A percentile compares a stretch with the other conserved stretches of the same genome.
These are phyloP conservation scores for Cicer judaicum DNA, from an alignment of 306 rosid genomes.

Conservation along the genomic window DNA sequence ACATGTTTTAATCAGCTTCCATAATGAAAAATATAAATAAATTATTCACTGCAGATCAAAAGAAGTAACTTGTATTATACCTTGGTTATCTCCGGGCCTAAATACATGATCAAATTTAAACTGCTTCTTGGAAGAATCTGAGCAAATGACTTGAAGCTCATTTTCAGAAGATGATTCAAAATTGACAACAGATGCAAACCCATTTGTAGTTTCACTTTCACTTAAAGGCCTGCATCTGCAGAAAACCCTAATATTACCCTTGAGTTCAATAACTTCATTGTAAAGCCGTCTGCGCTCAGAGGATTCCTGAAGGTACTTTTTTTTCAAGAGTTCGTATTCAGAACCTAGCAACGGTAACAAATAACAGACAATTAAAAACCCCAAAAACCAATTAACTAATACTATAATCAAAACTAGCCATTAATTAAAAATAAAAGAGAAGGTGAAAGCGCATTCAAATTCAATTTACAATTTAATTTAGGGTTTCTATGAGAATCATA, in stretches of 20 bases:
- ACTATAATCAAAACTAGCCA: conserved; percentile 4
- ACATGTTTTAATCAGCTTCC: conserved; percentile 14
- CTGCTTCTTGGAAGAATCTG: conserved; percentile 90
- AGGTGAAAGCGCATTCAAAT: too few relatives aligned
- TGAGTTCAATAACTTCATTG: conserved; percentile 91
- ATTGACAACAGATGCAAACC: conserved; percentile 64
- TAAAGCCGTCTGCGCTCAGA: conserved; percentile 78
- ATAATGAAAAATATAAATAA: not conserved
- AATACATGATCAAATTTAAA: conserved; percentile 89
- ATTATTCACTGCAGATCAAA: conserved; percentile 10
- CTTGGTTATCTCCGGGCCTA: conserved; percentile 85
- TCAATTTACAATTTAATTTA: conserved; percentile 15
- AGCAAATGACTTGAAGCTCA: conserved; percentile 78
- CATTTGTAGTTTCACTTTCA: conserved; percentile 61
- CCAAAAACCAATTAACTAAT: conserved; percentile 36
- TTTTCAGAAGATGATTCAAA: conserved; percentile 73
- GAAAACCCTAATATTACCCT: conserved; percentile 91
- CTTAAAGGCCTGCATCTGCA: conserved; percentile 95
- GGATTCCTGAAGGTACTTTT: conserved; percentile 70
- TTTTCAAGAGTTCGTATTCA: conserved; percentile 76
- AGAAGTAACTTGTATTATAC: conserved; percentile 47
- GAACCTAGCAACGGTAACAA: conserved; percentile 53
- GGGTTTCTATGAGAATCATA: conserved; percentile 43
- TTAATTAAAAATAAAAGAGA: not conserved
- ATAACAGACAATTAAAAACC: not conserved